Percentiles rank a stretch among this genome's conserved stretches.
Evolutionary conservation across 441 rosid species (phyloP).

Genomic region (Metrosideros polymorpha): DNA sequence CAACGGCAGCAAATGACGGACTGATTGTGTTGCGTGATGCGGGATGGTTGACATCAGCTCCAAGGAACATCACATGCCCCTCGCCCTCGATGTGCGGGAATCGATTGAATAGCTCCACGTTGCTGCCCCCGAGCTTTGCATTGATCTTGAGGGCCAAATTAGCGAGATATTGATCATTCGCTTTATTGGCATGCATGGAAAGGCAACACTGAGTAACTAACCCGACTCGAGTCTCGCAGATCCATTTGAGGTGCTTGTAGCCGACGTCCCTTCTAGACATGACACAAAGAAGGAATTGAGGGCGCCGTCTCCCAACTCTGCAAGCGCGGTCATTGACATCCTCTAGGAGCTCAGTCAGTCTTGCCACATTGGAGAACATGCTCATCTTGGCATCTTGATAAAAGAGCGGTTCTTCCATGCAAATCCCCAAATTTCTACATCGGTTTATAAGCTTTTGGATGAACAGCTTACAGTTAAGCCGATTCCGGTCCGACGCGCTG

Average conservation of each 20-base stretch:
- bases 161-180: conserved; percentile 52
- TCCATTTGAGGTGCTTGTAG: conserved; percentile 77
- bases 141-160: conserved; percentile 78
- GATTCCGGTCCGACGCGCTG: conserved; percentile 19
- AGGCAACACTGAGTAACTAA: conserved; percentile 78
- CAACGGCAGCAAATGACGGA: conserved; percentile 79
- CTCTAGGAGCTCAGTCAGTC: conserved; percentile 33
- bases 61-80: conserved; percentile 61
- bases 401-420: conserved; percentile 36
- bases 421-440: conserved; percentile 52
- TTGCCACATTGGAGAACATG: conserved; percentile 22
- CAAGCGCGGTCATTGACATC: conserved; percentile 14
- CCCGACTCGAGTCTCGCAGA: conserved; percentile 66
- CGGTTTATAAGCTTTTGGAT: conserved; percentile 28
- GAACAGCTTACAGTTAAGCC: conserved; percentile 17
- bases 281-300: conserved; percentile 58
- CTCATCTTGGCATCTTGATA: conserved; percentile 29
- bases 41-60: conserved; percentile 88
- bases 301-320: conserved; percentile 13
- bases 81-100: conserved; percentile 31
- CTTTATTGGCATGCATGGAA: conserved; percentile 26
- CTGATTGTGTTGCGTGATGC: conserved; percentile 32
- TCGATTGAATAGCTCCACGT: conserved; percentile 44
- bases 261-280: conserved; percentile 56
- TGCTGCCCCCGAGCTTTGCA: conserved; percentile 88